Percentiles rank a stretch among this genome's conserved stretches.
phyloP scores from a whole-genome alignment of 2,329 filamentous ascomycete species.

The Colletotrichum coccodes region DNA sequence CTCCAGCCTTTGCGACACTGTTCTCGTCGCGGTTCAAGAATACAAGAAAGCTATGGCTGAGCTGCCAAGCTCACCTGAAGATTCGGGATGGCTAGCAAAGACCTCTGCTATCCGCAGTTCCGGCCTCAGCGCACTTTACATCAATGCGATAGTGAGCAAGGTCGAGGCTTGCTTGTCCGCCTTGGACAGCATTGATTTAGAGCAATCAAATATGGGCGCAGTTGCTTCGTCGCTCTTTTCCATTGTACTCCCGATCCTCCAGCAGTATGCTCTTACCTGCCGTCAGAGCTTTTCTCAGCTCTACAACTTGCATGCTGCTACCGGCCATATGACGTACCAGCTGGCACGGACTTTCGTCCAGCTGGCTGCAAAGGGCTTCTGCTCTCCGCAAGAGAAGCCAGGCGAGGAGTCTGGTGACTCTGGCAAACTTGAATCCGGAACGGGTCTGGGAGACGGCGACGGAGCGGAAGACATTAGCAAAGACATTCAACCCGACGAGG shows the following conservation, averaged over 20 bases:
- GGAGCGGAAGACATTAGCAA: slow-evolving; percentile 98
- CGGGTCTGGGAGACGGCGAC: slow-evolving; percentile 93
- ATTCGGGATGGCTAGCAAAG: slow-evolving; percentile 64
- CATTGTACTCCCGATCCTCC: slow-evolving; percentile 75
- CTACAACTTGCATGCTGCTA: slow-evolving; percentile 73
- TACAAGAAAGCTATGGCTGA: slow-evolving; percentile 66
- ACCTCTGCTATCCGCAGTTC: slow-evolving; percentile 18
- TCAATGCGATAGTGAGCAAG: slow-evolving; percentile 22
- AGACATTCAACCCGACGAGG: slow-evolving; percentile 92
- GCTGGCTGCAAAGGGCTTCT: slow-evolving; percentile 88
- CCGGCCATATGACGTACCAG: slow-evolving; percentile 78
- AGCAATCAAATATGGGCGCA: slow-evolving; percentile 50
- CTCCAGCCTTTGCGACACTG: slow-evolving; percentile 75
- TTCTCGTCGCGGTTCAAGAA: slow-evolving; percentile 83
- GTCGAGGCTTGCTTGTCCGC: slow-evolving; percentile 31
- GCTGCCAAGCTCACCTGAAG: slow-evolving; percentile 64
- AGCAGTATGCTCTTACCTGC: slow-evolving; percentile 76
- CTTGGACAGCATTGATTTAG: slow-evolving; percentile 49
- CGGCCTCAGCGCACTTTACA: slow-evolving; percentile 26
- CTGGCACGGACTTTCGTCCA: slow-evolving; percentile 82
- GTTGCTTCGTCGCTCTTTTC: slow-evolving; percentile 68
- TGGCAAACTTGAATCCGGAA: slow-evolving; percentile 89
- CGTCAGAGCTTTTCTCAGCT: slow-evolving; percentile 67
- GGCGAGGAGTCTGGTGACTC: slow-evolving; percentile 75
- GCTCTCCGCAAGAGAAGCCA: slow-evolving; percentile 84